Percentiles rank a stretch among this genome's conserved stretches.
Evolutionary conservation across 495 filamentous ascomycete species (phyloP).

Genomic region (Talaromyces wortmannii): DNA sequence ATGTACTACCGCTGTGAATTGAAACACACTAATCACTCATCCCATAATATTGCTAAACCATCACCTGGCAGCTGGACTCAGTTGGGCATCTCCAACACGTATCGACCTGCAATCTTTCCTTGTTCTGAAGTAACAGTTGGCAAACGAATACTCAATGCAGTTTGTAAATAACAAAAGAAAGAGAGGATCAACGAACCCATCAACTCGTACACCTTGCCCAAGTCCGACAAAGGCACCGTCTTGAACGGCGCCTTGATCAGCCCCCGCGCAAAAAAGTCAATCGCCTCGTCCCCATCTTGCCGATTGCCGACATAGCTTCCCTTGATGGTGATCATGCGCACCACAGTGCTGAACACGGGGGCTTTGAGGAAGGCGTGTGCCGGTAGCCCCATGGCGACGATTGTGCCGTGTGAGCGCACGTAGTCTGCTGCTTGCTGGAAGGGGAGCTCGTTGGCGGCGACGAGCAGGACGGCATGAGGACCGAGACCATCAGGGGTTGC

Average conservation of each 20-base stretch:
- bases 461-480: constrained; percentile 79
- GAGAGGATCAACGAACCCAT: constrained; percentile 43
- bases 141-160: not conserved
- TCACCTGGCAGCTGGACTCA: no score
- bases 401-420: constrained; percentile 67
- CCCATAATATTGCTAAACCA: no score
- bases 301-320: constrained; percentile 90
- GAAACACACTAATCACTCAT: no score
- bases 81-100: constrained; percentile 66
- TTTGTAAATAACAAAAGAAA: not conserved
- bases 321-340: constrained; percentile 87
- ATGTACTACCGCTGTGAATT: no score
- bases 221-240: constrained; percentile 66
- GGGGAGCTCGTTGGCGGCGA: constrained; percentile 81
- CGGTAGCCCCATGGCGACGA: constrained; percentile 83
- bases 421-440: constrained; percentile 92
- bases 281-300: constrained; percentile 73
- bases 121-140: constrained; percentile 29
- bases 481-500: constrained; percentile 72
- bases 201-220: constrained; percentile 68
- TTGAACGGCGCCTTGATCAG: constrained; percentile 84
- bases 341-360: constrained; percentile 78
- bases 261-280: constrained; percentile 81
- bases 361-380: constrained; percentile 71
- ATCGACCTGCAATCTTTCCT: constrained; percentile 78